Evolutionary conservation across 2,329 filamentous ascomycete species (phyloP).

Genomic region (Beauveria sp.): DNA sequence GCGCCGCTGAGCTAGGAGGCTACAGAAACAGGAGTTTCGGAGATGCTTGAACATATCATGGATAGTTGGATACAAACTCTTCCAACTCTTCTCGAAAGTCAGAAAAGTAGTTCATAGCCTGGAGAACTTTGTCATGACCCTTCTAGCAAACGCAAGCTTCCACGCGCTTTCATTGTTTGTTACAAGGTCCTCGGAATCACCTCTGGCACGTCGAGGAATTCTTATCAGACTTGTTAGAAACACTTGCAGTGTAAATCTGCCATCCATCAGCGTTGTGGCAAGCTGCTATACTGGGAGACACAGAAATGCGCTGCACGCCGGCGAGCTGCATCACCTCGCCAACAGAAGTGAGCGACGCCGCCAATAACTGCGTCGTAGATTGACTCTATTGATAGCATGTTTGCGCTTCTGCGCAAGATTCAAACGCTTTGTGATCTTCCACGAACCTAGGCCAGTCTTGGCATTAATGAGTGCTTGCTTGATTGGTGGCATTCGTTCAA

Average conservation of each 20-base stretch:
- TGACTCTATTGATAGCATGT: slow-evolving; percentile 38
- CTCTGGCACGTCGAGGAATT: background rate
- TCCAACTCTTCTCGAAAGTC: slow-evolving; percentile 48
- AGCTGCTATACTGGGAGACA: slow-evolving; percentile 48
- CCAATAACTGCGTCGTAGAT: slow-evolving; percentile 43
- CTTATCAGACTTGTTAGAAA: background rate
- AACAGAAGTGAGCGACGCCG: slow-evolving; percentile 48
- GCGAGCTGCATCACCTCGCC: slow-evolving; percentile 52
- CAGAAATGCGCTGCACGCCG: slow-evolving; percentile 51
- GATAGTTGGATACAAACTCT: slow-evolving; percentile 23
- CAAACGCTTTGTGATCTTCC: slow-evolving; percentile 41
- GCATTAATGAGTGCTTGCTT: background rate
- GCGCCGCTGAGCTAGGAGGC: too few relatives aligned
- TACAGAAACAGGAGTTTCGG: too few relatives aligned
- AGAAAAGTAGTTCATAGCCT: slow-evolving; percentile 52
- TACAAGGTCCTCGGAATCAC: slow-evolving; percentile 16
- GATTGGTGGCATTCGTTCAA: background rate
- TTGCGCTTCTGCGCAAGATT: slow-evolving; percentile 44
- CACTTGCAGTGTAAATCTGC: slow-evolving; percentile 14
- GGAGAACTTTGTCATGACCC: slow-evolving; percentile 43
- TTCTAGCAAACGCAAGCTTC: slow-evolving; percentile 43
- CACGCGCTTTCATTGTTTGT: slow-evolving; percentile 38
- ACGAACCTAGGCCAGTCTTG: slow-evolving; percentile 30
- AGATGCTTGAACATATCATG: background rate
- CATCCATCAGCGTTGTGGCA: slow-evolving; percentile 28